Base-by-base conservation (phyloP, 176 grass and related monocot genomes). In the Chloris gayana region DNA sequence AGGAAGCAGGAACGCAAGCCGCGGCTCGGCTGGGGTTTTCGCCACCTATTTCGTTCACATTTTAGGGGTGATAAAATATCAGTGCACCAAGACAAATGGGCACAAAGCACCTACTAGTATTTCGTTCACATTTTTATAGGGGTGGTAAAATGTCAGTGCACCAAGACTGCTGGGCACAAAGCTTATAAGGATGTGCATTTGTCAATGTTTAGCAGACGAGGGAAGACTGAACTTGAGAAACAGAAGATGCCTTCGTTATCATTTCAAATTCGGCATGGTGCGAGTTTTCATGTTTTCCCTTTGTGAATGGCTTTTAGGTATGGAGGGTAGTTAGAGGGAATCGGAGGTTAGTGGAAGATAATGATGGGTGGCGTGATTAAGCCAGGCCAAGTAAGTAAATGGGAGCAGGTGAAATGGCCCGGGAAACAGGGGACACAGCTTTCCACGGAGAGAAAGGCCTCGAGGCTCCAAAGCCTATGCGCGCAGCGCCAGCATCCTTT, bases 391-490 rank as follows among this genome's bases (percentile, higher is more conserved):
- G 50, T n/a, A 12, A 34, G 60, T 77, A 41, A 77, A 70, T 83
- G 75, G 83, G 79, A 80, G 78, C 71, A 80, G 81, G 73, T 88
- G 82, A 63, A 60, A 57, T 77, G 83, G 66, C 86, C 66, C 83
- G 80, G 83, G 84, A 93, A 93, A 93, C 88, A 89, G 86, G 89
- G 88, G 89, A 88, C 92, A 91, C 92, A 54, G 56, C 92, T 94
- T 94, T 94, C 86, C 82, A 86, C 30, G 34, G 34, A 27, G 80
- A 64, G 86, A 90, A 74, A 85, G 79, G 65, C 63, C 76, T 79
- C 63, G 88, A 86, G 83, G 77, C 76, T 78, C 64, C 76, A 75
- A 66, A 73, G 78, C 67, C 78, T 83, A 85, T 62, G 84, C 64
- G 18, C 4, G 22, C 33, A 14, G 59, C 62, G 64, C 62, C 64